These are phyloP conservation scores for Fusarium sp. DNA, from an alignment of 2,329 filamentous ascomycete genomes.

Conservation along the genomic window DNA sequence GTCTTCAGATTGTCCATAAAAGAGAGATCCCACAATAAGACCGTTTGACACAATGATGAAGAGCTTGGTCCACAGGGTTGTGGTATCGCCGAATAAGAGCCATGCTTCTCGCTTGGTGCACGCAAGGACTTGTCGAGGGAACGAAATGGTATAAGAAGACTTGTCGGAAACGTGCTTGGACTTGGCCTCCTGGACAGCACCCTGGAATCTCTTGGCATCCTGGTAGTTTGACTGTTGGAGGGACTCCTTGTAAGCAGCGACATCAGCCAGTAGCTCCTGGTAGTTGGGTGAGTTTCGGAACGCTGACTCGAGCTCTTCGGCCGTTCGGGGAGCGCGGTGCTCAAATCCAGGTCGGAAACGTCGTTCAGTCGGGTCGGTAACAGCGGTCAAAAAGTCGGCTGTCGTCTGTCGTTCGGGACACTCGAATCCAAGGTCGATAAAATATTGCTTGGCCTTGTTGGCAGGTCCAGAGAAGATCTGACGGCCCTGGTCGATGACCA, in stretches of 20 bases:
- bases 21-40: slow-evolving; percentile 83
- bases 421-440: slow-evolving; percentile 75
- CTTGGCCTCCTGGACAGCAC: slow-evolving; percentile 76
- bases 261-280: slow-evolving; percentile 69
- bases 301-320: slow-evolving; percentile 74
- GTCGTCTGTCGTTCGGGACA: slow-evolving; percentile 77
- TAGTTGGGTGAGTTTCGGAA: slow-evolving; percentile 74
- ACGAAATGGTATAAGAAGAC: slow-evolving; percentile 81
- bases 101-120: slow-evolving; percentile 81
- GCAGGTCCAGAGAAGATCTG: slow-evolving; percentile 75
- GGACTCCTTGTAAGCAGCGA: slow-evolving; percentile 62
- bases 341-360: slow-evolving; percentile 75
- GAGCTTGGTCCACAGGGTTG: slow-evolving; percentile 81
- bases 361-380: slow-evolving; percentile 73
- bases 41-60: slow-evolving; percentile 81
- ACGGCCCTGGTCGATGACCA: slow-evolving; percentile 80
- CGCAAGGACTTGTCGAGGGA: slow-evolving; percentile 76
- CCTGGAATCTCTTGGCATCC: slow-evolving; percentile 75
- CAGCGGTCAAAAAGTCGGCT: slow-evolving; percentile 55
- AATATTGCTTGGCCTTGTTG: slow-evolving; percentile 73
- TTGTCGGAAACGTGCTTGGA: slow-evolving; percentile 76
- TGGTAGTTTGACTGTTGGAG: slow-evolving; percentile 66
- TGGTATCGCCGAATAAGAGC: slow-evolving; percentile 81
- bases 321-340: slow-evolving; percentile 73
- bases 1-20: slow-evolving; percentile 73